These are phyloP conservation scores for Ascochyta viciae-villosae DNA, from an alignment of 2,329 filamentous ascomycete genomes.

Conservation along the genomic window DNA sequence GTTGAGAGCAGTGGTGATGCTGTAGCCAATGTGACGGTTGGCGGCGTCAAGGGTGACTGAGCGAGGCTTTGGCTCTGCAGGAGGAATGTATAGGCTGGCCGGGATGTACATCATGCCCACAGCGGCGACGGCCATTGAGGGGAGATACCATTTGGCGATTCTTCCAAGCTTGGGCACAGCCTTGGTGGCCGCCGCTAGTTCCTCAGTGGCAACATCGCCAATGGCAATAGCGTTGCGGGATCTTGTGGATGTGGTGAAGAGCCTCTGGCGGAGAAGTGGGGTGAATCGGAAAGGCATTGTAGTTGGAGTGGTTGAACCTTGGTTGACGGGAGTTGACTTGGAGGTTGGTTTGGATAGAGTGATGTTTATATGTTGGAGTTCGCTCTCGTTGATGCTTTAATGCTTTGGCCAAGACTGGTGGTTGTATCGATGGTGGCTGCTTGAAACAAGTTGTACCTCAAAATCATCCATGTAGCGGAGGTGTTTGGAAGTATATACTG, in stretches of 20 bases:
- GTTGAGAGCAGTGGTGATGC: conserved; percentile 39
- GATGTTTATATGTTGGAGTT: conserved; percentile 8
- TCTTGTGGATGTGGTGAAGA: conserved; percentile 42
- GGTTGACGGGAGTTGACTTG: conserved; percentile 1
- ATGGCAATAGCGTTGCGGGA: conserved; percentile 34
- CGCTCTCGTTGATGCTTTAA: conserved; percentile 3
- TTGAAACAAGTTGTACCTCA: conserved; percentile 26
- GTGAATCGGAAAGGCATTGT: conserved; percentile 41
- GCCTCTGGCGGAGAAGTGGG: conserved; percentile 32
- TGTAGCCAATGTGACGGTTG: conserved; percentile 44
- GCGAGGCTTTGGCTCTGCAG: conserved; percentile 27
- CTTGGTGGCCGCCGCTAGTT: conserved; percentile 31
- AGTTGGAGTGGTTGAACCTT: conserved; percentile 10
- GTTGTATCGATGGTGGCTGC: conserved; percentile 27
- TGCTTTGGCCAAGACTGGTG: conserved; percentile 19
- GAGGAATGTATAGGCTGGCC: conserved; percentile 23
- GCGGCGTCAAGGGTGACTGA: conserved; percentile 40
- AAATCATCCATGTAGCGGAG: conserved; percentile 23
- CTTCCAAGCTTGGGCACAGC: conserved; percentile 42
- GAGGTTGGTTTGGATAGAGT: conserved; percentile 1
- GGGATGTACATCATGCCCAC: conserved; percentile 41
- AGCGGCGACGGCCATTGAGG: conserved; percentile 44
- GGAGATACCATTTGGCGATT: conserved; percentile 45
- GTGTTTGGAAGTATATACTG: conserved; percentile 33
- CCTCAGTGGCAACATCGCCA: conserved; percentile 32